These are phyloP conservation scores for Millerozyma acaciae DNA, from an alignment of 805 yeast genomes.

Conservation along the genomic window DNA sequence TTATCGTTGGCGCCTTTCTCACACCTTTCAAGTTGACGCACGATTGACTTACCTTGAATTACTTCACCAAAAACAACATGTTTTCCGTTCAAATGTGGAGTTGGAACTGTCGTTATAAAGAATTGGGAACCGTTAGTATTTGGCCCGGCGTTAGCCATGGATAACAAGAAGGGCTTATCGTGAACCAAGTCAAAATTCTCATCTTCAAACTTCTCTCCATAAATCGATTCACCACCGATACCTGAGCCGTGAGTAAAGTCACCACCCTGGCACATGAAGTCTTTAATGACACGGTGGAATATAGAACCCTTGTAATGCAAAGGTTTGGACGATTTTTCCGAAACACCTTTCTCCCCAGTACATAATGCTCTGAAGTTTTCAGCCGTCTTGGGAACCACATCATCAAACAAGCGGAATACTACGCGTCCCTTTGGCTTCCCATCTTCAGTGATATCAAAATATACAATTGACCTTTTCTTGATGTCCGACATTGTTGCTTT, in stretches of 20 bases:
- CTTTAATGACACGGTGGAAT: conserved; percentile 90
- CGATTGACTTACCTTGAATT: conserved; percentile 72
- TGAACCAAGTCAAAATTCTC: conserved; percentile 78
- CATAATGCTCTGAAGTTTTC: conserved; percentile 87
- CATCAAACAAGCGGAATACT: conserved; percentile 68
- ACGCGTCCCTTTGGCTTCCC: conserved; percentile 69
- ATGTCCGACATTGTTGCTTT: conserved; percentile 4
- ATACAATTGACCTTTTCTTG: conserved; percentile 48
- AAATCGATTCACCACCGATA: conserved; percentile 42
- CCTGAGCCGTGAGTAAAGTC: conserved; percentile 52
- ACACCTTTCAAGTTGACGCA: conserved; percentile 70
- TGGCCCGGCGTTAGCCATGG: conserved; percentile 98
- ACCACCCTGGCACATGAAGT: conserved; percentile 94
- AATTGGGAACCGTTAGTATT: conserved; percentile 95
- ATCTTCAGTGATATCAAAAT: conserved; percentile 75
- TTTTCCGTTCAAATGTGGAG: conserved; percentile 93
- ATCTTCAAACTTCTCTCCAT: conserved; percentile 69
- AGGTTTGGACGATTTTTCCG: conserved; percentile 57
- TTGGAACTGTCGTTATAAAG: conserved; percentile 86
- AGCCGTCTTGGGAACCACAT: conserved; percentile 81
- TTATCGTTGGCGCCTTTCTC: conserved; percentile 64
- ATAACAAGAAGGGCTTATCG: conserved; percentile 79
- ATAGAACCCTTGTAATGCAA: conserved; percentile 74
- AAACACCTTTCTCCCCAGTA: conserved; percentile 77
- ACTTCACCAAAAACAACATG: conserved; percentile 96